A percentile compares a stretch with the other conserved stretches of the same genome.
phyloP scores from a whole-genome alignment of 148 eudicot genomes.

The Vaccinium corymbosum region DNA sequence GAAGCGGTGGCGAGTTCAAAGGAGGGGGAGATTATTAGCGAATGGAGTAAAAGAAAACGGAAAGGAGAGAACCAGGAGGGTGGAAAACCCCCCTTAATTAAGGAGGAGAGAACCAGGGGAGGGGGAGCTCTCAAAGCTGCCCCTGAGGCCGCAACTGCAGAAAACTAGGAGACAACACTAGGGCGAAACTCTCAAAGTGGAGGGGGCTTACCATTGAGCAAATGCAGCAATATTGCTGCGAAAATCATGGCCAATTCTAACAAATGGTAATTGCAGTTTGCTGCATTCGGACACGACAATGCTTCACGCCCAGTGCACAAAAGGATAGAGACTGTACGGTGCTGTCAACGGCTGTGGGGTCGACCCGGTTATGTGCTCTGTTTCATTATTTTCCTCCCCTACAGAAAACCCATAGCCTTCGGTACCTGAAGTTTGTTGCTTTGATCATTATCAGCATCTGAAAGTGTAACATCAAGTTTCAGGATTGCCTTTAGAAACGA shows the following conservation, averaged over 20 bases:
- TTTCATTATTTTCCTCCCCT: not conserved
- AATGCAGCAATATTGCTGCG: not conserved
- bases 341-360: not conserved
- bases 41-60: no score
- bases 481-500: not conserved
- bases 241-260: not conserved
- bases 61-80: no score
- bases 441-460: constrained; percentile 2
- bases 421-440: not conserved
- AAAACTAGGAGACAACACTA: no score
- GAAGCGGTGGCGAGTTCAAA: no score
- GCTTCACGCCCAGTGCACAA: not conserved
- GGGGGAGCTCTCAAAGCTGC: no score
- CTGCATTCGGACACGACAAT: not conserved
- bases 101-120: no score
- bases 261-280: not conserved
- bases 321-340: not conserved
- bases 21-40: no score
- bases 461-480: not conserved
- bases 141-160: no score
- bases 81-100: no score
- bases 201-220: no score
- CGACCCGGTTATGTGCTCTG: not conserved
- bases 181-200: no score
- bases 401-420: not conserved